Evolutionary conservation across 2,329 filamentous ascomycete genomes (phyloP), one percentile per base, ranked within the genome.

Genomic region (Gyromitra esculenta): DNA sequence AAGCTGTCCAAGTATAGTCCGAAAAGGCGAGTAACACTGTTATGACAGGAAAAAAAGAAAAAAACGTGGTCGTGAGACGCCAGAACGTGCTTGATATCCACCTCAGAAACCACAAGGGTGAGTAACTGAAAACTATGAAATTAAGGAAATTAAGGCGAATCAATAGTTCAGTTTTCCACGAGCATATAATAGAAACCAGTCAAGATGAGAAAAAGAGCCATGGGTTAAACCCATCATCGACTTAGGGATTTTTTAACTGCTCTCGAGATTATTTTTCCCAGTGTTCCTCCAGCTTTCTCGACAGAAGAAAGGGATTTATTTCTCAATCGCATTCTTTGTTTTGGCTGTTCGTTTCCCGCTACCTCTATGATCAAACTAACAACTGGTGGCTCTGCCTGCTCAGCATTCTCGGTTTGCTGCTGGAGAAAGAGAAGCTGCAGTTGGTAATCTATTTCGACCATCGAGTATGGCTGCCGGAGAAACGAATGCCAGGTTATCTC

Each of bases 401-500:
- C 48, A 11, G 11, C n/a, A 7, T 52, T 2, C 18, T 60, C 59
- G 1, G 37, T 18, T 52, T 71, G 59, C 25, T 75, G 72, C 25
- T 75, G 59, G 5, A 75, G 70, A 4, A 66, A 75, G 37, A 75
- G 41, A 15, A 75, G 41, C 56, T 75, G 72, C 15, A 75, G 50
- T 37, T 75, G 72, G 31, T 75, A 75, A 57, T 75, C 72, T 71
- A 75, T 70, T 48, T 75, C 65, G 6, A 65, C 72, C 59, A 75
- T 64, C 9, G 72, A 71, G 72, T 75, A 75, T 15, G 72, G 72
- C 18, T 75, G 72, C 8, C 72, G 72, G 18, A 75, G 52, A 59
- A 75, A 75, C 2, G 72, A 75, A 21, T 75, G 62, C 59, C 67
- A 64, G 5, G 66, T 70, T 15, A 71, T 54, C 21, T 75, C 50